Conservation (phyloP, 176 grass and related monocot species). For the Dendrocalamus sinicus region DNA sequence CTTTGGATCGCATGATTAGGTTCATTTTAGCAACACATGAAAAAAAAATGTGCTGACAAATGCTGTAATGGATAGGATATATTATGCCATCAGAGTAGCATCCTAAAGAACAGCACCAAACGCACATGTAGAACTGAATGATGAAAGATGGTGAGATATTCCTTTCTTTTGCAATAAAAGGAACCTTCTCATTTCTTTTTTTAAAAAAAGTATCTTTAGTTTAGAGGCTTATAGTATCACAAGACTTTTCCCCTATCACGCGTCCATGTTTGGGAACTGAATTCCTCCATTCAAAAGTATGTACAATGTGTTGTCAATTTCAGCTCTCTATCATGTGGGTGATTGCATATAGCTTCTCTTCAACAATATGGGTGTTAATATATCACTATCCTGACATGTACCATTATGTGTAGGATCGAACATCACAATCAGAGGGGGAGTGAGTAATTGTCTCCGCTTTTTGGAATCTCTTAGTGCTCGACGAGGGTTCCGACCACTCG, state of each 20-base stretch:
- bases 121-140: constrained; percentile 23
- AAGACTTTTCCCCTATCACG: constrained; percentile 14
- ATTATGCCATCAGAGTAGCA: background rate
- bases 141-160: constrained; percentile 33
- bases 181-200: background rate
- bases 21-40: background rate
- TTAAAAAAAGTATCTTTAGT: background rate
- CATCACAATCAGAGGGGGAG: no score
- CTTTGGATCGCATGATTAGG: background rate
- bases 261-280: constrained; percentile 8
- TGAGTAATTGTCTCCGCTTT: no score
- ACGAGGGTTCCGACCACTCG: no score
- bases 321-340: constrained; percentile 33
- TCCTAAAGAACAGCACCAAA: constrained; percentile 31
- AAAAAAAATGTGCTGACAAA: background rate
- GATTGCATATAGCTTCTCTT: constrained; percentile 8
- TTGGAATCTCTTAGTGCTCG: no score
- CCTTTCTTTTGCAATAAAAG: constrained; percentile 29
- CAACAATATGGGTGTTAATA: constrained; percentile 22
- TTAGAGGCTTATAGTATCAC: constrained; percentile 19
- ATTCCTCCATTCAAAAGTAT: constrained; percentile 24
- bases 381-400: constrained; percentile 4
- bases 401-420: no score
- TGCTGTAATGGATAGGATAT: background rate
- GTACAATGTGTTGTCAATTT: constrained; percentile 13